Base-by-base conservation (phyloP, 176 grass and related monocot genomes). In the Melocanna baccifera region DNA sequence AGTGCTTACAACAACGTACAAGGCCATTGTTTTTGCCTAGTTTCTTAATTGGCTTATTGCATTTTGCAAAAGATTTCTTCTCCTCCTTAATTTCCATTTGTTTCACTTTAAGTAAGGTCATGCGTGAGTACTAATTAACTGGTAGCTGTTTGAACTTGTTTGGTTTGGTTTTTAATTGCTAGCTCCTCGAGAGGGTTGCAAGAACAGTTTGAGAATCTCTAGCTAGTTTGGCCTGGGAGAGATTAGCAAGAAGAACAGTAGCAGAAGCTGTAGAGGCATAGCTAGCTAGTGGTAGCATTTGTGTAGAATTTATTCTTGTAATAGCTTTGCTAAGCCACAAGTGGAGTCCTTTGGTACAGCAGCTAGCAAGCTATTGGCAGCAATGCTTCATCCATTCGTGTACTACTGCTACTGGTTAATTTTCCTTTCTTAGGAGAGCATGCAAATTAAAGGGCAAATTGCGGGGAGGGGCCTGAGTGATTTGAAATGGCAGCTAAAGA, bases 71-170 rank as follows among this genome's bases (percentile, higher is more conserved):
- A 59, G 47, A 73, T 82, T 67, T 89, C 50, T 58, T 16, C 11
- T 51, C 34, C 73, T 25, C 29, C 77, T 64, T 74, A 74, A 39
- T 74, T 67, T 88, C 67, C 12, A 75, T 76, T 76, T 76, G 62
- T 91, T 90, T 81, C 81, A 85, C 23, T 58, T 91, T 40, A 80
- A 87, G 76, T 52, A 80, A 78, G 47, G 85, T 62, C 77, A 70
- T 52, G 30, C 57, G 43, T 56, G 66, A 83, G 84, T 73, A 83
- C 79, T 90, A 57, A 25, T 81, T 80, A 39, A 77, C 8, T 79
- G 14, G 55, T 70, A 81, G 9, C 11, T 71, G 55, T 70, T 58
- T 71, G 29, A 26, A 20, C 48, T 58, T 81, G 52, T 46, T 71
- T 75, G 9, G 4, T 26, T 67, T 36, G 64, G 25, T 81, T 76